Conservation (phyloP, 148 eudicot genomes). For the Chenopodium berlandieri region DNA sequence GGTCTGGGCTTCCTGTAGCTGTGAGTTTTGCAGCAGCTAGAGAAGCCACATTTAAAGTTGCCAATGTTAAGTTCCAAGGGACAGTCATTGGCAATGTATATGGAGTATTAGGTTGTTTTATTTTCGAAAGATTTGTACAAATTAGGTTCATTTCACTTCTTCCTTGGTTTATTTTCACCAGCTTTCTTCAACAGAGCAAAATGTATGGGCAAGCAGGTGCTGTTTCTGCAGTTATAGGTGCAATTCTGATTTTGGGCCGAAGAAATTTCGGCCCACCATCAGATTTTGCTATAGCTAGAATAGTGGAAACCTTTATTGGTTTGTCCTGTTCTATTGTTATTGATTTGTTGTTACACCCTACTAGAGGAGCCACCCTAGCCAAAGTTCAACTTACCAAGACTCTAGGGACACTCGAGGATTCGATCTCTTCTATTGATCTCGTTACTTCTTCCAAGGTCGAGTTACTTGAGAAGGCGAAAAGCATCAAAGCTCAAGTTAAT, state of each 20-base stretch:
- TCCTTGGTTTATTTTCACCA: conserved; percentile 76
- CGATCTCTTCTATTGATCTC: conserved; percentile 34
- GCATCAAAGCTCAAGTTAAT: conserved; percentile 31
- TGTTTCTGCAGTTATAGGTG: conserved; percentile 74
- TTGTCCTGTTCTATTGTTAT: conserved; percentile 54
- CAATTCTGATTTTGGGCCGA: conserved; percentile 70
- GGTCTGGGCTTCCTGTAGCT: conserved; percentile 77
- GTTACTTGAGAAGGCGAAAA: conserved; percentile 30
- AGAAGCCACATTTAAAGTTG: conserved; percentile 62
- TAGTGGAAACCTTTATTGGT: conserved; percentile 69
- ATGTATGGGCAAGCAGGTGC: conserved; percentile 85
- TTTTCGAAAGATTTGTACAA: conserved; percentile 48
- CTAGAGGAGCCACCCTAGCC: conserved; percentile 68
- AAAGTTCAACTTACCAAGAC: conserved; percentile 49
- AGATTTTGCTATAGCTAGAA: conserved; percentile 73
- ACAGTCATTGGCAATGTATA: conserved; percentile 72
- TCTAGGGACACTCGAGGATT: conserved; percentile 31
- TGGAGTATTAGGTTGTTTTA: conserved; percentile 67
- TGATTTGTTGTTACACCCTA: conserved; percentile 55
- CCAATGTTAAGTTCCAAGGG: conserved; percentile 73
- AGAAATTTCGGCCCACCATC: conserved; percentile 55
- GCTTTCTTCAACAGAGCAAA: conserved; percentile 54
- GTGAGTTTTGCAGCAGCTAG: conserved; percentile 57
- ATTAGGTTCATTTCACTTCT: conserved; percentile 64
- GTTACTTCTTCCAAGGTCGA: conserved; percentile 3